A percentile compares a stretch with the other conserved stretches of the same genome.
phyloP scores from a whole-genome alignment of 169 alveolate species.

The Sarcocystis neurona region DNA sequence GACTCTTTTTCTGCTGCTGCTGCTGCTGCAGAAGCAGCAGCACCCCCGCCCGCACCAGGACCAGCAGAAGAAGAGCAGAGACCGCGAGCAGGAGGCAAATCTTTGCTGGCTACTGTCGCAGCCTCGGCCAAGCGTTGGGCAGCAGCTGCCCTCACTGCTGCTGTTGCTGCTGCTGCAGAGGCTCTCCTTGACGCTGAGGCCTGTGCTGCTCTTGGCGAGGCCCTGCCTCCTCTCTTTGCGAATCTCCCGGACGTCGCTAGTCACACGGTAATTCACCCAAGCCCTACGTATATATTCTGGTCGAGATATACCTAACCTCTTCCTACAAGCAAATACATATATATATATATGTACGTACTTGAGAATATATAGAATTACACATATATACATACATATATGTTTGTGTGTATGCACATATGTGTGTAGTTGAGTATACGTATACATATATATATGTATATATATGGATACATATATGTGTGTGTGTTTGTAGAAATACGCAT shows the following conservation, averaged over 20 bases:
- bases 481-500: too few relatives aligned
- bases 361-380: too few relatives aligned
- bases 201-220: neutral
- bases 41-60: neutral
- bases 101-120: neutral
- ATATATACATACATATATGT: too few relatives aligned
- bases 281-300: too few relatives aligned
- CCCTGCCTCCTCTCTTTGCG: neutral
- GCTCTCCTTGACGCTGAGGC: constrained; percentile 10
- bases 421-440: too few relatives aligned
- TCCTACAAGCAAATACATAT: too few relatives aligned
- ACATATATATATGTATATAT: too few relatives aligned
- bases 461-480: too few relatives aligned
- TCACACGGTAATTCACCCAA: neutral
- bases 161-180: constrained; percentile 1
- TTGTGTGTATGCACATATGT: too few relatives aligned
- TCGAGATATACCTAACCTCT: too few relatives aligned
- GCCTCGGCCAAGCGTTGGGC: neutral
- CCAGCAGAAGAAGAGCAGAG: neutral
- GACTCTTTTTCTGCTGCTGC: neutral
- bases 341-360: too few relatives aligned
- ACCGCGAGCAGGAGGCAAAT: neutral
- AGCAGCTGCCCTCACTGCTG: neutral
- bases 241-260: constrained; percentile 11
- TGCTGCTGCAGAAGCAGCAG: neutral